Conservation (phyloP, 2,329 filamentous ascomycete species). For the Penicillium sp. region DNA sequence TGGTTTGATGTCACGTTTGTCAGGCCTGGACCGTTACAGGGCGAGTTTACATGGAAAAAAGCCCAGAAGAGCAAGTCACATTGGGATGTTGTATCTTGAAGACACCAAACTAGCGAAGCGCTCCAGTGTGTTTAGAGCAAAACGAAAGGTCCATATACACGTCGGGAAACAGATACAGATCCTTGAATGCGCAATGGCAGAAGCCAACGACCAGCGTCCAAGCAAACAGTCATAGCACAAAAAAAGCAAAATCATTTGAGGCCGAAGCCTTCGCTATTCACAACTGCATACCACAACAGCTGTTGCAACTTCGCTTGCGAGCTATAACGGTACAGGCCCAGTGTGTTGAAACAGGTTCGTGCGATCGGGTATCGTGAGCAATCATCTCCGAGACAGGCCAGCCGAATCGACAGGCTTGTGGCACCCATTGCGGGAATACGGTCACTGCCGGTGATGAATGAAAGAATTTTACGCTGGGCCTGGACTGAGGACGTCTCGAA, state of each 20-base stretch:
- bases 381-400: slow-evolving; percentile 72
- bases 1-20: too few relatives aligned
- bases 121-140: not conserved
- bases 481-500: slow-evolving; percentile 62
- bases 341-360: slow-evolving; percentile 83
- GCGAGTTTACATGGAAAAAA: not conserved
- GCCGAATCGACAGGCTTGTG: slow-evolving; percentile 69
- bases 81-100: not conserved
- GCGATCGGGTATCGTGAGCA: slow-evolving; percentile 73
- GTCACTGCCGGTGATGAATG: slow-evolving; percentile 87
- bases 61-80: not conserved
- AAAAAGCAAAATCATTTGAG: slow-evolving; percentile 53
- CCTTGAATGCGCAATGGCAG: not conserved
- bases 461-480: slow-evolving; percentile 72
- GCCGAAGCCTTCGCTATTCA: slow-evolving; percentile 87
- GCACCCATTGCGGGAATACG: slow-evolving; percentile 85
- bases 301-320: slow-evolving; percentile 63
- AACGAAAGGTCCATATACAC: not conserved
- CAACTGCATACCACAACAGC: slow-evolving; percentile 79
- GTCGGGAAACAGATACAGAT: not conserved
- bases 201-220: slow-evolving; percentile 12
- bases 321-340: slow-evolving; percentile 70
- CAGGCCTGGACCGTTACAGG: not conserved
- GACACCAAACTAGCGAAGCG: not conserved
- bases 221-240: slow-evolving; percentile 1